Evolutionary conservation across 495 filamentous ascomycete species (phyloP).

Genomic region (Opeltia flavorubescens): DNA sequence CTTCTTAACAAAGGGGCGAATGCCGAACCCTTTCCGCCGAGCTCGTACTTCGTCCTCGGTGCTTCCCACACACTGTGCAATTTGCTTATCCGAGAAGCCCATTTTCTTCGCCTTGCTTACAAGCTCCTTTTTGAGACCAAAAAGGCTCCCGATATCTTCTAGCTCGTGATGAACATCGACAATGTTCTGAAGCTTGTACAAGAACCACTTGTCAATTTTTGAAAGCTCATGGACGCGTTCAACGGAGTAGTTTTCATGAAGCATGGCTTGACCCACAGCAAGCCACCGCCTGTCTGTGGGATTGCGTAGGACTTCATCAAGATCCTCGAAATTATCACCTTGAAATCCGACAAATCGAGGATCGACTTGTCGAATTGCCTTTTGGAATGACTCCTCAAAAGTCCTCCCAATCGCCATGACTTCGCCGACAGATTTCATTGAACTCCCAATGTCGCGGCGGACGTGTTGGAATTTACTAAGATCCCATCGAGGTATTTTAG

Average conservation of each 20-base stretch:
- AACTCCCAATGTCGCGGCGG: constrained; percentile 88
- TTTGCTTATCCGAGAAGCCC: constrained; percentile 94
- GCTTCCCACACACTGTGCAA: constrained; percentile 69
- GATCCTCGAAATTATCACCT: constrained; percentile 82
- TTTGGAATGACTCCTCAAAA: constrained; percentile 98
- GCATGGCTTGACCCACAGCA: constrained; percentile 93
- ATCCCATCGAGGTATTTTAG: constrained; percentile 97
- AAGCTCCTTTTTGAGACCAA: constrained; percentile 73
- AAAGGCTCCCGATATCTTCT: constrained; percentile 74
- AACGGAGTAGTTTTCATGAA: constrained; percentile 88
- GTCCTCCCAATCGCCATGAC: constrained; percentile 98
- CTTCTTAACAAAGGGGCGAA: constrained; percentile 88
- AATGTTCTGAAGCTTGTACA: constrained; percentile 94
- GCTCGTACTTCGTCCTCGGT: constrained; percentile 85
- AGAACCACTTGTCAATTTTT: constrained; percentile 98
- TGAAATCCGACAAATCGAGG: constrained; percentile 86
- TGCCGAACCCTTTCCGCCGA: constrained; percentile 68
- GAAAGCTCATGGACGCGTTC: constrained; percentile 82
- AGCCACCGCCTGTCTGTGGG: constrained; percentile 93
- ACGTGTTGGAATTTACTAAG: constrained; percentile 97
- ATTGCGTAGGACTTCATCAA: constrained; percentile 80
- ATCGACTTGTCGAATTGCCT: constrained; percentile 93
- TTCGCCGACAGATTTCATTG: constrained; percentile 97
- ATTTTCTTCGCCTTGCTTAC: constrained; percentile 88
- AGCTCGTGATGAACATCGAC: constrained; percentile 80